Base-by-base conservation (phyloP, 2,329 filamentous ascomycete genomes). In the Grosmannia huntii region DNA sequence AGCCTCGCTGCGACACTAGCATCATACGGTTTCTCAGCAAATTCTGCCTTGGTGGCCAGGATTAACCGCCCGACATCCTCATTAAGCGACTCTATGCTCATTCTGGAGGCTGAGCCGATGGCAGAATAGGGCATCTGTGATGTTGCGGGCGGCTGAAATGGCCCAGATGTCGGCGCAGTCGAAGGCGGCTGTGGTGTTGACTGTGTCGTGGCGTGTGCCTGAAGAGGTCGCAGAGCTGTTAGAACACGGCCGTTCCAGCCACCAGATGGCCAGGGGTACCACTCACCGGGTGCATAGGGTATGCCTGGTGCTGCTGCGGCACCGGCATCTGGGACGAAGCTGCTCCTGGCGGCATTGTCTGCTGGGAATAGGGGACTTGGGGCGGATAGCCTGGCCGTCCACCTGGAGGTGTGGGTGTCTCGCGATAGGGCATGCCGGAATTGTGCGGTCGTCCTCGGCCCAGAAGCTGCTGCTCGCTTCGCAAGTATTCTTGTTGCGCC, bases 61-160 rank as follows among this genome's bases (percentile, higher is more conserved):
- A 96, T 89, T 65, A 96, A 77, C 67, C 82, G 83, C 66, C 87
- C 83, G 69, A 96, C 85, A 73, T 96, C 90, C 75, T 81, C 82
- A 73, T 89, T 90, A 71, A 97, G 78, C 67, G 83, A 81, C 67
- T 88, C 85, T 75, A 87, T 76, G 73, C 82, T 83, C 74, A 80
- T 76, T 64, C 77, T 77, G 68, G 65, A 50, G 62, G 67, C 52
- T 64, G 60, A 55, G 70, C 68, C 70, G 69, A 67, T 73, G 58
- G 69, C 5, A 16, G 41, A 14, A 54, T 59, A 27, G 53, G 53
- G 36, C 19, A 41, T 28, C 14, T 54, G 52, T 27, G 52, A 21
- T 41, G 52, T 14, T 57, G 69, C 67, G 41, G 73, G 73, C 57
- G 70, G 71, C 61, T 72, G 76, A 63, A 75, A 77, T 46, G 38